These are phyloP conservation scores for Elsinoe ampelina DNA, from an alignment of 2,329 filamentous ascomycete genomes.

Conservation along the genomic window DNA sequence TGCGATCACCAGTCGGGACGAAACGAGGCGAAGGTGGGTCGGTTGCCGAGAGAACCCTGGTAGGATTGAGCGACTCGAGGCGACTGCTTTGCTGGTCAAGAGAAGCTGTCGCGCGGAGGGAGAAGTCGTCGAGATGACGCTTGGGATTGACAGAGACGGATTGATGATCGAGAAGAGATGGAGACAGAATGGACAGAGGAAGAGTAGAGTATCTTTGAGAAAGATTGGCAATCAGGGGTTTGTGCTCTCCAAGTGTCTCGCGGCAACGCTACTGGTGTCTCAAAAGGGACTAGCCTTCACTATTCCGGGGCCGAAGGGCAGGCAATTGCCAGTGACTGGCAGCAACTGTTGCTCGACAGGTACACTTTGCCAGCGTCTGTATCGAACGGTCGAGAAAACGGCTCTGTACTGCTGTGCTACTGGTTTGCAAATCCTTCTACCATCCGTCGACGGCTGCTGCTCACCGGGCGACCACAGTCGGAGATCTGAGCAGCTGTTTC, in stretches of 20 bases:
- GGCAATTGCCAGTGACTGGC: background rate
- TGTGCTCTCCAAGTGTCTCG: conserved; percentile 14
- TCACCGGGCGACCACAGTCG: conserved; percentile 1
- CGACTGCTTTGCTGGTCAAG: background rate
- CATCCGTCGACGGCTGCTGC: conserved; percentile 1
- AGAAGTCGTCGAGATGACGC: background rate
- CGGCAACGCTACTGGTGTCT: conserved; percentile 12
- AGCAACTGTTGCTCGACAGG: conserved; percentile 5
- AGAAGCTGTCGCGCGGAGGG: background rate
- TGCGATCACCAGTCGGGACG: background rate
- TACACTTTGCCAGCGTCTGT: background rate
- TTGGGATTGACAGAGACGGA: background rate
- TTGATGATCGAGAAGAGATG: conserved; percentile 13
- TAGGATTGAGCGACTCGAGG: background rate
- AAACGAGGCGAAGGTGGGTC: conserved; percentile 1
- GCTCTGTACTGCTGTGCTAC: conserved; percentile 3
- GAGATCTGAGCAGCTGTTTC: background rate
- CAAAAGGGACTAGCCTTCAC: conserved; percentile 12
- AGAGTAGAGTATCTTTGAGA: conserved; percentile 12
- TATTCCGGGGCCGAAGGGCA: conserved; percentile 12
- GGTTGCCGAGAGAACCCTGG: conserved; percentile 3
- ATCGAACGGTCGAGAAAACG: conserved; percentile 3
- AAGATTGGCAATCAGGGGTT: conserved; percentile 15
- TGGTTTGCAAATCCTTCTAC: background rate
- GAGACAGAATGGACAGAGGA: conserved; percentile 2